Evolutionary conservation across 23 red algal species (phyloP).

Genomic region (Gracilariopsis chorda): DNA sequence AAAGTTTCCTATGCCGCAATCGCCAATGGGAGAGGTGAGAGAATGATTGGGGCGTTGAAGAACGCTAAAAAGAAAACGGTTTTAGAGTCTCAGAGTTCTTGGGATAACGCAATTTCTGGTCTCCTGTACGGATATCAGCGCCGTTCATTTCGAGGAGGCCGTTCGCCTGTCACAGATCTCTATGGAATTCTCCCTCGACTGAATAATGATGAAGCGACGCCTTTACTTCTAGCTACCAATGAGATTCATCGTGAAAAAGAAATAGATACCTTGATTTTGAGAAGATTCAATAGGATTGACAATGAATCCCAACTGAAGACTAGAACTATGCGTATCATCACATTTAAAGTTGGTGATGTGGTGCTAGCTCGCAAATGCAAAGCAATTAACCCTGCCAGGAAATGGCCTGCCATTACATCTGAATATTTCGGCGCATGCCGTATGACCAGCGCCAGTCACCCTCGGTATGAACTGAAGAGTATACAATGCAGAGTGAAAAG

Average conservation of each 20-base stretch:
- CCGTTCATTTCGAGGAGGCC: background rate
- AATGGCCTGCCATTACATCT: background rate
- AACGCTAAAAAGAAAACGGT: background rate
- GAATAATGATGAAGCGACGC: too few species aligned
- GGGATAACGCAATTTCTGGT: background rate
- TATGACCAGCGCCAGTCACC: background rate
- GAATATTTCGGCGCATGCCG: background rate
- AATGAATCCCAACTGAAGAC: background rate
- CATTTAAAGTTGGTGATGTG: background rate
- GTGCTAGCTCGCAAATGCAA: background rate
- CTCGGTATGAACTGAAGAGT: background rate
- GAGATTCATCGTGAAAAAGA: background rate
- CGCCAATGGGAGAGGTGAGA: background rate
- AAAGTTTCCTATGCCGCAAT: background rate
- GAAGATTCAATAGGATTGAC: background rate
- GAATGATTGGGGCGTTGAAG: background rate
- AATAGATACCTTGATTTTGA: background rate
- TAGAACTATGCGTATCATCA: background rate
- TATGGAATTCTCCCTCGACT: background rate
- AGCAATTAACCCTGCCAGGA: background rate
- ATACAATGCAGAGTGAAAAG: background rate
- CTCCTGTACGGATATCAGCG: background rate
- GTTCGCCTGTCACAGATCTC: background rate
- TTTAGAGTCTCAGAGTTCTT: background rate
- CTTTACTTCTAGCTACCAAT: background rate